Conservation (phyloP, 148 eudicot species). For the Drosera capensis region DNA sequence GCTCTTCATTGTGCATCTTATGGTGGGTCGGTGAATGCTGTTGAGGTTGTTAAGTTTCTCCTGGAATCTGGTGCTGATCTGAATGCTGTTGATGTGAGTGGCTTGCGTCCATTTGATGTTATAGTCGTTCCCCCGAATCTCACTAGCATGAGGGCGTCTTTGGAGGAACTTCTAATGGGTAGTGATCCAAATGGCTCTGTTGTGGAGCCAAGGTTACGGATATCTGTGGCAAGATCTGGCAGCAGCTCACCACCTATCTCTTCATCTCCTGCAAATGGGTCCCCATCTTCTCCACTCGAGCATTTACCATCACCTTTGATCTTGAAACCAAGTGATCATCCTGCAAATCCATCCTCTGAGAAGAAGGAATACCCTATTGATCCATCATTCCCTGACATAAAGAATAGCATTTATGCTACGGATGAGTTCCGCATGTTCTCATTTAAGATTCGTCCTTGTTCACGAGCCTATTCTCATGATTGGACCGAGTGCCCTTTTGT, state of each 20-base stretch:
- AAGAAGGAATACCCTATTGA: conserved; percentile 78
- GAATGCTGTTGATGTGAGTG: conserved; percentile 31
- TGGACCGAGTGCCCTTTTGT: conserved; percentile 94
- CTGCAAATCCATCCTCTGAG: conserved; percentile 24
- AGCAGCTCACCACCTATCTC: conserved; percentile 49
- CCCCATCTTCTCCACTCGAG: conserved; percentile 39
- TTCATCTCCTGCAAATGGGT: conserved; percentile 35
- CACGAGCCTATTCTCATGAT: conserved; percentile 79
- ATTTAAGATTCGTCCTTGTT: conserved; percentile 68
- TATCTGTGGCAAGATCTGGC: conserved; percentile 27
- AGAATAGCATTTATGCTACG: conserved; percentile 53
- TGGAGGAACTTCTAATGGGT: conserved; percentile 38
- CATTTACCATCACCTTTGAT: conserved; percentile 30
- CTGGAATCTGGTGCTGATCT: conserved; percentile 50
- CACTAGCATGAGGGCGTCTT: conserved; percentile 23
- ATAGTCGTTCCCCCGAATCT: conserved; percentile 55
- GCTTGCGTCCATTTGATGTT: conserved; percentile 49
- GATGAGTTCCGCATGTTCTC: conserved; percentile 87
- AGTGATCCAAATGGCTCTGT: conserved; percentile 19
- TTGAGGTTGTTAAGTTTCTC: conserved; percentile 46
- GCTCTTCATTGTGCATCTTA: conserved; percentile 81
- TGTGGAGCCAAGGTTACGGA: conserved; percentile 21
- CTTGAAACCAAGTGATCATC: conserved; percentile 20
- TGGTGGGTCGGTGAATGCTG: conserved; percentile 46
- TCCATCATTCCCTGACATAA: conserved; percentile 73